phyloP scores from a whole-genome alignment of 306 rosid genomes.

The Hippophae gyantsensis region DNA sequence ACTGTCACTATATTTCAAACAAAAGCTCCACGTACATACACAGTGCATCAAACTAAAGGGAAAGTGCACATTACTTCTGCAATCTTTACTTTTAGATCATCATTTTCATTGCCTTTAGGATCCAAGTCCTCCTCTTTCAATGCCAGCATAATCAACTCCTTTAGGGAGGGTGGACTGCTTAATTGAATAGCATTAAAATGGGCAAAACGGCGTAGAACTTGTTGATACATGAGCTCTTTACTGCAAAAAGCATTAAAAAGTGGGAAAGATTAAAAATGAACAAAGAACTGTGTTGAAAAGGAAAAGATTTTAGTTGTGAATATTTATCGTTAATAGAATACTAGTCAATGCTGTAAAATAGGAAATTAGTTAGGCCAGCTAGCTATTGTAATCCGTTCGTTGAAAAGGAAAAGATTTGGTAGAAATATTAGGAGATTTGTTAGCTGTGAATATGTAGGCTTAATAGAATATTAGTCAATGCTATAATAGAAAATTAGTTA shows the following conservation, averaged over 20 bases:
- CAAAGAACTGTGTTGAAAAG: too few species aligned
- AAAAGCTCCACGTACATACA: not conserved
- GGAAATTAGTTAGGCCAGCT: too few species aligned
- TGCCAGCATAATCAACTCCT: slow-evolving; percentile 70
- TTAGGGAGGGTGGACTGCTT: slow-evolving; percentile 70
- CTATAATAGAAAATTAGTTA: too few species aligned
- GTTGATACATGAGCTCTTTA: slow-evolving; percentile 97
- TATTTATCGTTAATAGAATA: too few species aligned
- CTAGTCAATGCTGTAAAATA: too few species aligned
- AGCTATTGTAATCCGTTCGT: too few species aligned
- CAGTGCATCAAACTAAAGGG: slow-evolving; percentile 11
- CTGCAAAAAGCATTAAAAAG: slow-evolving; percentile 34
- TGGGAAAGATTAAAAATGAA: slow-evolving; percentile 1
- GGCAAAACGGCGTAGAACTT: slow-evolving; percentile 71
- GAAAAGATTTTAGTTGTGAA: too few species aligned
- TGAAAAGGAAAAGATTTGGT: too few species aligned
- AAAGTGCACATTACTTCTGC: slow-evolving; percentile 59
- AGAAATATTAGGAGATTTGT: too few species aligned
- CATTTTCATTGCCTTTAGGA: slow-evolving; percentile 41
- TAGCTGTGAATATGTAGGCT: too few species aligned
- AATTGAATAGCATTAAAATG: slow-evolving; percentile 80
- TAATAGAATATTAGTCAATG: too few species aligned
- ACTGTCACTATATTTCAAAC: not conserved
- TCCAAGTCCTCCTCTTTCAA: slow-evolving; percentile 68
- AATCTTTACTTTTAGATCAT: slow-evolving; percentile 54